phyloP scores from a whole-genome alignment of 2,329 filamentous ascomycete genomes.

The Metarhizium robertsii region DNA sequence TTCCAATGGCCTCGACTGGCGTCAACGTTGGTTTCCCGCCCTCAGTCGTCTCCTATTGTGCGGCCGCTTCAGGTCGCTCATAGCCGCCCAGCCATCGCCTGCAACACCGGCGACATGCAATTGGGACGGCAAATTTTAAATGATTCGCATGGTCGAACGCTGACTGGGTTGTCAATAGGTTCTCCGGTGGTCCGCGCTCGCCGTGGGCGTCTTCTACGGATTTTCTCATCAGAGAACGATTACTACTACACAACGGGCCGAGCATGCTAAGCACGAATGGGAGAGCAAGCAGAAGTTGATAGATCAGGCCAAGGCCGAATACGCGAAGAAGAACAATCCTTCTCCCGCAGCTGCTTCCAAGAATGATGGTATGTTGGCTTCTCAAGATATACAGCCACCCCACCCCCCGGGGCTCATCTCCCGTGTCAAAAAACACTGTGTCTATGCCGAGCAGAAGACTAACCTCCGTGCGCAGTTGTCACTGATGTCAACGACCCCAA shows the following conservation, averaged over 20 bases:
- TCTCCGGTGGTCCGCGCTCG: constrained; percentile 91
- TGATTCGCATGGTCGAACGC: not conserved
- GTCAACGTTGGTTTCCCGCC: constrained; percentile 48
- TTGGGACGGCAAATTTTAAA: not conserved
- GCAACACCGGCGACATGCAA: constrained; percentile 8
- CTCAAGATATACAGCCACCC: not conserved
- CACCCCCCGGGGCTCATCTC: not conserved
- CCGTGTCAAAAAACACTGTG: not conserved
- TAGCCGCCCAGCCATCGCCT: constrained; percentile 9
- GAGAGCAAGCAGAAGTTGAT: constrained; percentile 88
- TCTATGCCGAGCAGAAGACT: not conserved
- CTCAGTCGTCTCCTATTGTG: constrained; percentile 14
- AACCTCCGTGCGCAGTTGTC: constrained; percentile 16
- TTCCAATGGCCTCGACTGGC: constrained; percentile 57
- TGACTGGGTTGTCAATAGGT: constrained; percentile 52
- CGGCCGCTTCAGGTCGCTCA: not conserved
- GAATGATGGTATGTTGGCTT: constrained; percentile 21
- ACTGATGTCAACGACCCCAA: constrained; percentile 71
- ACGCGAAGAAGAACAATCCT: constrained; percentile 62
- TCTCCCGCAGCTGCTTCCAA: constrained; percentile 23
- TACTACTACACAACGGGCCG: constrained; percentile 58
- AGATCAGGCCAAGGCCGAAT: constrained; percentile 86
- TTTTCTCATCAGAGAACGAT: constrained; percentile 86
- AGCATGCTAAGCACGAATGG: constrained; percentile 72
- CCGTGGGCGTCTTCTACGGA: constrained; percentile 88